These are phyloP conservation scores for Bisporella sp. DNA, from an alignment of 2,329 filamentous ascomycete genomes.

Conservation along the genomic window DNA sequence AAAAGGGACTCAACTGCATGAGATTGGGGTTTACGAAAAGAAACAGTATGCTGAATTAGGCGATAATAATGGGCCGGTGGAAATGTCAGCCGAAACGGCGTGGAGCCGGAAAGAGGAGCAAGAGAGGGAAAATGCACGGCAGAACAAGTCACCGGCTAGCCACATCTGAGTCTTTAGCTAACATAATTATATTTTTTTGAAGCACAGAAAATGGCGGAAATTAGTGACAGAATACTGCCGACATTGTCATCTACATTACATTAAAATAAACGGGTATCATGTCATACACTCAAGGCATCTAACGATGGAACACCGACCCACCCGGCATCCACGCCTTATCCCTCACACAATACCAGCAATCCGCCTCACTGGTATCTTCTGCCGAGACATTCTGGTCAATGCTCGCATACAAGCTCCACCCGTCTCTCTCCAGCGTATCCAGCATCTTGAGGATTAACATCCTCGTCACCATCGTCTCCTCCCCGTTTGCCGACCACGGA, in stretches of 20 bases:
- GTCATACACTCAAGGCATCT: not conserved
- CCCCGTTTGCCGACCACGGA: slow-evolving; percentile 27
- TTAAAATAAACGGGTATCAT: too few species aligned
- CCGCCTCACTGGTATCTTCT: slow-evolving; percentile 15
- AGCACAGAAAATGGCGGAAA: too few species aligned
- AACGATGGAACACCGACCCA: slow-evolving; percentile 18
- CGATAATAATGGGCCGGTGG: not conserved
- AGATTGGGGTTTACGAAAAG: not conserved
- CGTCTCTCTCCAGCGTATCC: slow-evolving; percentile 29
- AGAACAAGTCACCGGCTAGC: too few species aligned
- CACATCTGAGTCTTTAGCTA: too few species aligned
- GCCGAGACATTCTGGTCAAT: slow-evolving; percentile 27
- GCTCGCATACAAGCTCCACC: slow-evolving; percentile 33
- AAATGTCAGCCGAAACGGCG: not conserved
- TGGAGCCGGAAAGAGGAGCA: not conserved
- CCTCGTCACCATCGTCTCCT: slow-evolving; percentile 30
- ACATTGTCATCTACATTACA: too few species aligned
- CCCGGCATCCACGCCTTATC: slow-evolving; percentile 17
- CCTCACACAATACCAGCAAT: slow-evolving; percentile 21
- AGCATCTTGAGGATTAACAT: slow-evolving; percentile 29
- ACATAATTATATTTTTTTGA: too few species aligned
- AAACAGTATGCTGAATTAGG: too few species aligned
- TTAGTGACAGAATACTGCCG: too few species aligned
- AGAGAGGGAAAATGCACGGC: not conserved
- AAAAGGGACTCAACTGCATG: not conserved